Evolutionary conservation across 23 red algal genomes (phyloP), one percentile per base, ranked within the genome.

Genomic region (Gracilaria domingensis): DNA sequence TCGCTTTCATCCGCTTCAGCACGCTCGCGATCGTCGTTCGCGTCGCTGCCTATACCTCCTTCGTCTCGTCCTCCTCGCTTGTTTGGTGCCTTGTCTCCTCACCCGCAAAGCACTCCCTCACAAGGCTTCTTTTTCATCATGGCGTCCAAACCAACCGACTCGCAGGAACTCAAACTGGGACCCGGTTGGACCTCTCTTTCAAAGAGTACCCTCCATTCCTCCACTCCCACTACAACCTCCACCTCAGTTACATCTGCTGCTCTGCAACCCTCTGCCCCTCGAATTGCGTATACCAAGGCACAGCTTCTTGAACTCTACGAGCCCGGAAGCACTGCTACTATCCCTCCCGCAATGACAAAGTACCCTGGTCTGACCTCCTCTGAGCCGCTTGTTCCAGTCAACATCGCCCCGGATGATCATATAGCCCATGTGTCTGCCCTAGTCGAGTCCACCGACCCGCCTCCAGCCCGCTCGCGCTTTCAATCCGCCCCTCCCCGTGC

Each of bases 291-390:
- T 40, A 79, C 79, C 66, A 92, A 92, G 73, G 77, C 89, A 20
- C 62, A 92, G 65, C 89, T 92, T 74, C 79, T 92, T 24, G 88
- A 92, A 36, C 59, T 84, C 62, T 92, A 92, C 64, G 89, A 92
- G 61, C 89, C 79, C 35, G 64, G 48, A 57, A 75, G 64, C 65
- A 84, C 78, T 23, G 79, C 89, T 1, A 75, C 56, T 44, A 83
- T 92, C 54, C 89, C 89, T 20, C 54, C 88, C 39, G 73, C 37
- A n/a, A 92, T 92, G 89, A 66, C 89, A 29, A 75, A 92, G 60
- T 84, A 92, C 80, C 79, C 77, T 58, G 89, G 89, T 66, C 44
- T 92, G 24, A 92, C 89, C 64, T 92, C 89, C 8, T 84, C 80
- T 25, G 79, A 83, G 77, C 89, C 89, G 47, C 79, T 92, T 44